phyloP scores from a whole-genome alignment of 2,329 filamentous ascomycete genomes.

The Knufia petricola region DNA sequence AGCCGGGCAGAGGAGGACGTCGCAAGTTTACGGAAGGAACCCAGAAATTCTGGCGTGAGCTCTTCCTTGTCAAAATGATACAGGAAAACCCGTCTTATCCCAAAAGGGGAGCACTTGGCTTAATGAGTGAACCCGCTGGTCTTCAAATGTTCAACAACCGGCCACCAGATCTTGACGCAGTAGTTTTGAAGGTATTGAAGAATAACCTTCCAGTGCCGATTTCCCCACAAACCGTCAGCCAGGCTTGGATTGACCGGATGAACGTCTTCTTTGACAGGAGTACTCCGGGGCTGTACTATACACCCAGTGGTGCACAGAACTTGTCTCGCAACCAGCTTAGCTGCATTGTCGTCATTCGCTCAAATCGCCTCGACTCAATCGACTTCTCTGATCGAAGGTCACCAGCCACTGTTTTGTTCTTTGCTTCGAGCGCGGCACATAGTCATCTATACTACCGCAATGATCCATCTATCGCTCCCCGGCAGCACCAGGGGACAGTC shows the following conservation, averaged over 20 bases:
- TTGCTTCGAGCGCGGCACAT: constrained; percentile 20
- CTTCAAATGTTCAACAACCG: constrained; percentile 17
- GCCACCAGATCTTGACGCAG: constrained; percentile 20
- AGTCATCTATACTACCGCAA: constrained; percentile 12
- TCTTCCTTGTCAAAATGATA: constrained; percentile 16
- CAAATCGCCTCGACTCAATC: constrained; percentile 22
- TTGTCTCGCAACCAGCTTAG: neutral
- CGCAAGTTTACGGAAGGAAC: constrained; percentile 23
- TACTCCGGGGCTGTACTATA: constrained; percentile 33
- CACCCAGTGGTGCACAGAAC: constrained; percentile 21
- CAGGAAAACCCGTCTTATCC: constrained; percentile 5
- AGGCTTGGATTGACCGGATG: constrained; percentile 20
- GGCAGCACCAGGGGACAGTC: neutral
- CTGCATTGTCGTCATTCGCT: constrained; percentile 16
- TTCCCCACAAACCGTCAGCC: constrained; percentile 14
- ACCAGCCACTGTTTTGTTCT: constrained; percentile 13
- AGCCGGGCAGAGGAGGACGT: constrained; percentile 13
- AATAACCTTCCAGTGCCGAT: constrained; percentile 18
- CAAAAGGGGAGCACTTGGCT: constrained; percentile 8
- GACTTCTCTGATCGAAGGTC: constrained; percentile 14
- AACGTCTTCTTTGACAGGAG: constrained; percentile 14
- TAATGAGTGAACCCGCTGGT: constrained; percentile 16
- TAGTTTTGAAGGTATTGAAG: constrained; percentile 15
- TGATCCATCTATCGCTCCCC: neutral
- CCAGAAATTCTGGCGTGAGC: constrained; percentile 22